Percentiles rank a stretch among this genome's conserved stretches.
Evolutionary conservation across 176 grass and related monocot species (phyloP).

Genomic region (Rhynchospora breviuscula): DNA sequence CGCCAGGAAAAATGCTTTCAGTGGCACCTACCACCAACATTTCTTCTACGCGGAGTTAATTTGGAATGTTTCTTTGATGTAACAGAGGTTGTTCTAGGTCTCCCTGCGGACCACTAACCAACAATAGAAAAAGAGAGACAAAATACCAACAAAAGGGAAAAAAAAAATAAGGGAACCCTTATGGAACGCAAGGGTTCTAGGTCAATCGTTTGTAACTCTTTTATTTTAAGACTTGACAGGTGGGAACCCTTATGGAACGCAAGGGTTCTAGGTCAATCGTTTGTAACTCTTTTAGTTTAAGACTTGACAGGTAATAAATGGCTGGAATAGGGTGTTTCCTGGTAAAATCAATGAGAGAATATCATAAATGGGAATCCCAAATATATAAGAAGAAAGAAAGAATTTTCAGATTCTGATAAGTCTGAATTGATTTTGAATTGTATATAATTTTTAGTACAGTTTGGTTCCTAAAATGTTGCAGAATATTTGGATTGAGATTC

Average conservation of each 20-base stretch:
- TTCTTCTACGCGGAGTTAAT: not conserved
- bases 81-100: not conserved
- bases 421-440: too few species aligned
- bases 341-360: not conserved
- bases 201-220: not conserved
- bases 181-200: not conserved
- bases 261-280: not conserved
- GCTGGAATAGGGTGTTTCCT: not conserved
- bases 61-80: constrained; percentile 19
- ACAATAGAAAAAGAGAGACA: not conserved
- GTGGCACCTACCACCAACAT: not conserved
- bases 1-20: not conserved
- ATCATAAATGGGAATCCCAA: not conserved
- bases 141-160: not conserved
- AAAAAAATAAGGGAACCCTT: not conserved
- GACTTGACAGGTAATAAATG: not conserved
- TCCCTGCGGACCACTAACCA: constrained; percentile 4
- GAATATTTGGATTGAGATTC: too few species aligned
- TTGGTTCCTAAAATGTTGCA: too few species aligned
- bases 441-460: too few species aligned
- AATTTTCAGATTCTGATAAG: too few species aligned
- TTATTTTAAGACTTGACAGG: not conserved
- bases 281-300: not conserved
- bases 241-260: not conserved
- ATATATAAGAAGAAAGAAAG: too few species aligned